phyloP scores from a whole-genome alignment of 1,139 yeast genomes.

The Nematodospora anomalae region DNA sequence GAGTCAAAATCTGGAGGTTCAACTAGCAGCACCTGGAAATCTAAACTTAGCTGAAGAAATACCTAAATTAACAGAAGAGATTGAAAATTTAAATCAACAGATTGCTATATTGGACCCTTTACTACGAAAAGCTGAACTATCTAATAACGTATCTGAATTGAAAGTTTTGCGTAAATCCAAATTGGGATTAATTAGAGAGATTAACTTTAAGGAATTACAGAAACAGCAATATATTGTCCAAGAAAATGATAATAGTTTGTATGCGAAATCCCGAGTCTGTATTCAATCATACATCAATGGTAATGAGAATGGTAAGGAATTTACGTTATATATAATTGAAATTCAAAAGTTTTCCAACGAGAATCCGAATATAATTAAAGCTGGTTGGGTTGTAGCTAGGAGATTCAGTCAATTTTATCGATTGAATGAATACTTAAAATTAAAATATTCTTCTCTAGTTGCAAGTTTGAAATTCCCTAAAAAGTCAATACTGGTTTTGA shows the following conservation, averaged over 20 bases:
- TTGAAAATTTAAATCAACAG: constrained; percentile 65
- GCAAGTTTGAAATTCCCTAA: constrained; percentile 59
- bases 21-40: constrained; percentile 67
- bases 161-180: constrained; percentile 68
- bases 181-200: constrained; percentile 64
- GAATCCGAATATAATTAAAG: constrained; percentile 49
- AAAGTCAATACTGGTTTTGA: constrained; percentile 56
- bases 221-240: constrained; percentile 81
- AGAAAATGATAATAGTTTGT: constrained; percentile 77
- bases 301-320: constrained; percentile 57
- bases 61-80: constrained; percentile 51
- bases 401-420: constrained; percentile 81
- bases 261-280: constrained; percentile 62
- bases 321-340: constrained; percentile 71
- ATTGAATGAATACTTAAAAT: constrained; percentile 64
- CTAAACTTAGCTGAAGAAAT: constrained; percentile 69
- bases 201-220: constrained; percentile 68
- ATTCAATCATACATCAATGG: constrained; percentile 69
- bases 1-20: constrained; percentile 11
- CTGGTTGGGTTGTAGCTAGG: constrained; percentile 90
- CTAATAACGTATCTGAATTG: constrained; percentile 70
- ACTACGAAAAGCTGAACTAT: constrained; percentile 75
- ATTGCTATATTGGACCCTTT: constrained; percentile 63
- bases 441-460: constrained; percentile 53
- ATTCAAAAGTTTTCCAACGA: constrained; percentile 57